Conservation (phyloP, 106 monocot genomes). For the Chionographis japonica region DNA sequence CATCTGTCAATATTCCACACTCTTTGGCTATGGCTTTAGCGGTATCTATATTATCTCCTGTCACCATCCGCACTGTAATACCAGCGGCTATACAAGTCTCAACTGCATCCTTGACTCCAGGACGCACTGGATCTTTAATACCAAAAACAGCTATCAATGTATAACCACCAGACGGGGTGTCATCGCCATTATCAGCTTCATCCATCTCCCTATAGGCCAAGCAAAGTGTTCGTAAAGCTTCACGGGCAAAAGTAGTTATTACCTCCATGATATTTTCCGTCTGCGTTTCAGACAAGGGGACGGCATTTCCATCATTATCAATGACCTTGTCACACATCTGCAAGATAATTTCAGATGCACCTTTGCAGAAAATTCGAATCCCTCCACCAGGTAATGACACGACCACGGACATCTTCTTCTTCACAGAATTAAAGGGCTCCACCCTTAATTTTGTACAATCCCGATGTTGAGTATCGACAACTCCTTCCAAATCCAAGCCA, state of each 20-base stretch:
- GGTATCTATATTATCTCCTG: constrained; percentile 84
- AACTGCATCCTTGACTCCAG: constrained; percentile 74
- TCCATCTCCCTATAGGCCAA: constrained; percentile 62
- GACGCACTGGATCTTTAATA: constrained; percentile 83
- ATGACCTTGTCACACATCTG: constrained; percentile 64
- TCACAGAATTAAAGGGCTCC: constrained; percentile 84
- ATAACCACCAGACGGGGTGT: constrained; percentile 66
- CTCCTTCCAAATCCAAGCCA: constrained; percentile 52
- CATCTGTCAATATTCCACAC: constrained; percentile 80
- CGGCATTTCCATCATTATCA: constrained; percentile 40
- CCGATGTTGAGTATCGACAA: constrained; percentile 24
- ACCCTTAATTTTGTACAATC: constrained; percentile 46
- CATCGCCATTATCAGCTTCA: constrained; percentile 15
- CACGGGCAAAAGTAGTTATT: constrained; percentile 58
- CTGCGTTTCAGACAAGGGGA: constrained; percentile 33
- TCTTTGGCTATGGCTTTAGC: constrained; percentile 91
- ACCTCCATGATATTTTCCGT: constrained; percentile 33
- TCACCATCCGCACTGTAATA: constrained; percentile 82
- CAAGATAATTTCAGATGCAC: constrained; percentile 73
- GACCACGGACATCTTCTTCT: constrained; percentile 80
- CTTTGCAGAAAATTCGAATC: constrained; percentile 62
- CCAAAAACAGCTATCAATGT: constrained; percentile 68
- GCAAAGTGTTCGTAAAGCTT: constrained; percentile 78
- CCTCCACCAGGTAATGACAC: constrained; percentile 47
- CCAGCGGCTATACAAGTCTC: constrained; percentile 69